Conservation (phyloP, 352 stramenopile species). For the Globisporangium paroecandrum region DNA sequence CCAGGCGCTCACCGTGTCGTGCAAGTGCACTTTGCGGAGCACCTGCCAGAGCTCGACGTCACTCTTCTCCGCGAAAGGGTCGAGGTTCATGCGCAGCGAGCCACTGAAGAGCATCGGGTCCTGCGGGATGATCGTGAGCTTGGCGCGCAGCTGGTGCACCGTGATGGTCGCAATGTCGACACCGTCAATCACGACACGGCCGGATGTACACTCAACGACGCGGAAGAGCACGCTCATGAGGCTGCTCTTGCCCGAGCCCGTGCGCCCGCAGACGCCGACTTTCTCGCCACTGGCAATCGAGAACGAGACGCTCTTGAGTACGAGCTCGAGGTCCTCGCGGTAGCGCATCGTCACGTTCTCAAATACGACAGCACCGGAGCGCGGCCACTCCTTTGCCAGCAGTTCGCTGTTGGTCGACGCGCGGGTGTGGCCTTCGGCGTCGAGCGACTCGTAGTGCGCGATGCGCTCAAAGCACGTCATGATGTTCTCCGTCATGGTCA, state of each 20-base stretch:
- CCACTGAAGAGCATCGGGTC: constrained; percentile 91
- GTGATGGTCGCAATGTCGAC: constrained; percentile 60
- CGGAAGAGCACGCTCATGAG: constrained; percentile 42
- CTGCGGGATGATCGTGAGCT: constrained; percentile 70
- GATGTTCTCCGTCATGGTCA: constrained; percentile 87
- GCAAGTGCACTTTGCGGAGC: constrained; percentile 28
- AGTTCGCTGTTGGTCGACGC: constrained; percentile 84
- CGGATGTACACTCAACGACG: constrained; percentile 28
- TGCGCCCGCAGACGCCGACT: constrained; percentile 33
- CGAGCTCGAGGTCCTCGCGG: constrained; percentile 28
- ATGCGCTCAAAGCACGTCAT: constrained; percentile 89
- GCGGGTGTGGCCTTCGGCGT: constrained; percentile 42
- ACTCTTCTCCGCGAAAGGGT: constrained; percentile 76
- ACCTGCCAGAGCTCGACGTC: constrained; percentile 42
- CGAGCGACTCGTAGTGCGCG: constrained; percentile 26
- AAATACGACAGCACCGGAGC: constrained; percentile 42
- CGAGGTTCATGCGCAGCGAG: constrained; percentile 85
- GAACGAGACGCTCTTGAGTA: constrained; percentile 28
- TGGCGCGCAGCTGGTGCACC: constrained; percentile 25
- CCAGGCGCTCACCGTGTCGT: constrained; percentile 13
- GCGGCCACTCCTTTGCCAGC: constrained; percentile 56
- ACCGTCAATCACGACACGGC: constrained; percentile 81
- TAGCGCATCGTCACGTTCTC: constrained; percentile 38
- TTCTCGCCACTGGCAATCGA: constrained; percentile 24
- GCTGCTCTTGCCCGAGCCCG: constrained; percentile 33